phyloP scores from a whole-genome alignment of 495 filamentous ascomycete genomes.

The Emericellopsis terricola region DNA sequence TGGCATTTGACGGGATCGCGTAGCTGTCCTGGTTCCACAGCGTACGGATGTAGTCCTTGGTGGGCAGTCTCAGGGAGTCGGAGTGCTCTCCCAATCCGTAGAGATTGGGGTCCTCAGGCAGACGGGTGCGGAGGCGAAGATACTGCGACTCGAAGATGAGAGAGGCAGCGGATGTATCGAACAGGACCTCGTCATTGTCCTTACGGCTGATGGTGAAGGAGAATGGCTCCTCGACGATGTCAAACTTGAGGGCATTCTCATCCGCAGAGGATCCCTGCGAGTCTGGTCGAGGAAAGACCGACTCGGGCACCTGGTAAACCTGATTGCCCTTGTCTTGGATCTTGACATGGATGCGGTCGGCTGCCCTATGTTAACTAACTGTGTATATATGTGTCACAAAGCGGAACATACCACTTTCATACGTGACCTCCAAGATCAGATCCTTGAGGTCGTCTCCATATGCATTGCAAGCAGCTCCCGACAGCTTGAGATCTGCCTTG shows the following conservation, averaged over 20 bases:
- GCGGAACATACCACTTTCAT: conserved; percentile 51
- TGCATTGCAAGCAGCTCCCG: conserved; percentile 48
- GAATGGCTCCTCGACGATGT: conserved; percentile 50
- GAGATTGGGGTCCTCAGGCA: conserved; percentile 46
- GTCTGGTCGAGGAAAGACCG: conserved; percentile 46
- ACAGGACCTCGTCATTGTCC: conserved; percentile 50
- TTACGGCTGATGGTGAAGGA: conserved; percentile 52
- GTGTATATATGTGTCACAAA: not conserved
- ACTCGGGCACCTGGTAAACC: conserved; percentile 64
- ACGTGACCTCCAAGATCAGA: conserved; percentile 52
- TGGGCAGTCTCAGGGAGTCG: conserved; percentile 54
- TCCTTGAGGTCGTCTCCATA: conserved; percentile 52
- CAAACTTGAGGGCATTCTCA: conserved; percentile 41
- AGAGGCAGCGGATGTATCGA: conserved; percentile 50
- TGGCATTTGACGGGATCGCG: conserved; percentile 28
- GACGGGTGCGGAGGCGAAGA: conserved; percentile 45
- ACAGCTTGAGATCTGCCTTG: conserved; percentile 48
- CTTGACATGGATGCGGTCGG: conserved; percentile 62
- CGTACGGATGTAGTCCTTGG: conserved; percentile 58
- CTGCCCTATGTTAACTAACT: conserved; percentile 22
- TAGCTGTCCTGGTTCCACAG: conserved; percentile 68
- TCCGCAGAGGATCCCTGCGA: conserved; percentile 6
- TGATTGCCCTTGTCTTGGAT: conserved; percentile 60
- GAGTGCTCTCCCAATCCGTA: conserved; percentile 66
- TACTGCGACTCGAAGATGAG: conserved; percentile 71